phyloP scores from a whole-genome alignment of 2,329 filamentous ascomycete genomes.

The Pestalotiopsis sp. region DNA sequence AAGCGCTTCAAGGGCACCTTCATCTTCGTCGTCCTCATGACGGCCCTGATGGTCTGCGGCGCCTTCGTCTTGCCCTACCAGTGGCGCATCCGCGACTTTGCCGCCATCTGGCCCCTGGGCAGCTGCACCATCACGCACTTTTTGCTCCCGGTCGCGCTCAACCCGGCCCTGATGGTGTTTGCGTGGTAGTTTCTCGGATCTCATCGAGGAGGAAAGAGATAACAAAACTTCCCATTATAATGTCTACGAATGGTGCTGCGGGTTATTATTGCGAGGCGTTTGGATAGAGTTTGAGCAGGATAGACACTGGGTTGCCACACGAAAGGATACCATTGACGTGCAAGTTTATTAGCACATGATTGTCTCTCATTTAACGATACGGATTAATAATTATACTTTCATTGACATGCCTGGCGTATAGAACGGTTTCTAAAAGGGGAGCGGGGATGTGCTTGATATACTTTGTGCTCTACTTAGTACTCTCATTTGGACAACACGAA shows the following conservation, averaged over 20 bases:
- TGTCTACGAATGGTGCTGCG: background rate
- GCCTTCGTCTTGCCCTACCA: constrained; percentile 28
- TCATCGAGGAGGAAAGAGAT: background rate
- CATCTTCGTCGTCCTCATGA: constrained; percentile 26
- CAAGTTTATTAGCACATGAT: background rate
- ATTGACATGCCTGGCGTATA: background rate
- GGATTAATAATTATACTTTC: background rate
- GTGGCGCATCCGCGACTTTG: constrained; percentile 60
- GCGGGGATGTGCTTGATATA: background rate
- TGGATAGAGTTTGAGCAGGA: background rate
- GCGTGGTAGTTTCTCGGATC: constrained; percentile 45
- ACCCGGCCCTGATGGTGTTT: constrained; percentile 66
- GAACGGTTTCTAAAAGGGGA: background rate
- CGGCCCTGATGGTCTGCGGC: constrained; percentile 30
- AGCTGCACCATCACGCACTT: constrained; percentile 57
- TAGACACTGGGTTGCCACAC: background rate
- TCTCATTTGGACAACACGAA: no score
- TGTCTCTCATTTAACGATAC: background rate
- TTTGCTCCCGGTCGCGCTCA: constrained; percentile 59
- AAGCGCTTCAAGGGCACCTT: constrained; percentile 35
- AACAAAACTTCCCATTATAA: background rate
- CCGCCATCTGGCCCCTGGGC: constrained; percentile 60
- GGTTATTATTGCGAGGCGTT: background rate
- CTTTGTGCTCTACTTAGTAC: no score
- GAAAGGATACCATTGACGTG: background rate